Conservation (phyloP, 306 rosid species). For the Vigna nakashimae region DNA sequence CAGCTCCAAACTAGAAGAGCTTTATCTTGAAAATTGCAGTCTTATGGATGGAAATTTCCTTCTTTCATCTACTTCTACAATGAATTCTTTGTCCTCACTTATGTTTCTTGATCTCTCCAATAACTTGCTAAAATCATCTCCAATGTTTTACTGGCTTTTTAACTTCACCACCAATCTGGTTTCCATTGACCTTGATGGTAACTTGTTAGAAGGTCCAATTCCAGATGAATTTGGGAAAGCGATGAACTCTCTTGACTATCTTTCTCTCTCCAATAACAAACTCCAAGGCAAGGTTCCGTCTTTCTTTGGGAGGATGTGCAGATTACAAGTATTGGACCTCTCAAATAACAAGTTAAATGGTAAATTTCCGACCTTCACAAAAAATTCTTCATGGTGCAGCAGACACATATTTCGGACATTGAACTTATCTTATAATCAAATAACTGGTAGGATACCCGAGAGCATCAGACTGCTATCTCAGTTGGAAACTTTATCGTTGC, state of each 20-base stretch:
- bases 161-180: slow-evolving; percentile 7
- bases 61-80: not conserved
- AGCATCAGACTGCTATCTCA: not conserved
- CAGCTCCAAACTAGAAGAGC: not conserved
- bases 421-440: not conserved
- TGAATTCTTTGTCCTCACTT: not conserved
- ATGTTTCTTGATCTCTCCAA: not conserved
- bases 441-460: not conserved
- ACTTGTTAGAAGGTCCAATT: not conserved
- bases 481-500: not conserved
- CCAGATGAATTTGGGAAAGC: no score
- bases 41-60: not conserved
- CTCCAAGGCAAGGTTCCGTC: no score
- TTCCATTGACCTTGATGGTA: fast-evolving
- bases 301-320: no score
- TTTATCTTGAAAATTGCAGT: not conserved
- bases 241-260: not conserved
- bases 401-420: not conserved
- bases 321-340: no score
- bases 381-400: slow-evolving; percentile 1
- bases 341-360: no score
- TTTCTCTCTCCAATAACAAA: no score
- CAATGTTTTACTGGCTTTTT: slow-evolving; percentile 2
- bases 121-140: not conserved
- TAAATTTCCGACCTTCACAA: not conserved